Evolutionary conservation across 2,329 filamentous ascomycete genomes (phyloP), one percentile per base, ranked within the genome.

Genomic region (Diaporthe nobilis): DNA sequence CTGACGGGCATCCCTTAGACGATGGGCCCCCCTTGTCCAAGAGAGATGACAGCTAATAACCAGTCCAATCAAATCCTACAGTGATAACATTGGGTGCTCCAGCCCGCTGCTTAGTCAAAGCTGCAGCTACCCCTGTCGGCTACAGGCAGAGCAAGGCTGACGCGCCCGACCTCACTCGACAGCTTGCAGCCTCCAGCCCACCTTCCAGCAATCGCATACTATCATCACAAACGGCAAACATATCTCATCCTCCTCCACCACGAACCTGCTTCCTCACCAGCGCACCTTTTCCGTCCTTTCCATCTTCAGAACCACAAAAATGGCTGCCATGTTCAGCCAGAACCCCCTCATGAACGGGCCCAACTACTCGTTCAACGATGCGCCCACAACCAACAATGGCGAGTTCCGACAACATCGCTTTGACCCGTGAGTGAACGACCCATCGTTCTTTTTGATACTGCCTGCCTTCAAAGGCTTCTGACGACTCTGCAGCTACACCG

Each of bases 381-480:
- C 88, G 72, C 90, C 91, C 82, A 88, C 87, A 82, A 85, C 85
- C 77, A 85, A 86, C 77, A 83, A 86, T 58, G 90, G 89, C 79
- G 90, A 90, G 82, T 87, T 88, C 77, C 89, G 90, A 80, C 87
- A 97, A 88, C 96, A 97, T 86, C 92, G 92, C 81, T 98, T 98
- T 88, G 96, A 98, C 87, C 96, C 96, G 96, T 98, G 91, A 82
- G 94, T 80, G 67, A 1, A 63, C 20, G 65, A 68, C 51, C 71
- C 78, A 74, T 34, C 44, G 6, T 15, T 22, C 25, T 0, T 51
- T 15, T 15, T 42, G 6, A 51, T 15, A n/a, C 9, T 28, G 7
- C 2, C 17, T 53, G 9, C 13, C 39, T 9, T 15, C 5, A 12
- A 20, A 20, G 20, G 6, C 13, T 13, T 25, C 75, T 77, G 34